A percentile compares a stretch with the other conserved stretches of the same genome.
phyloP scores from a whole-genome alignment of 2,329 filamentous ascomycete species.

The Albophoma yamanashiensis region DNA sequence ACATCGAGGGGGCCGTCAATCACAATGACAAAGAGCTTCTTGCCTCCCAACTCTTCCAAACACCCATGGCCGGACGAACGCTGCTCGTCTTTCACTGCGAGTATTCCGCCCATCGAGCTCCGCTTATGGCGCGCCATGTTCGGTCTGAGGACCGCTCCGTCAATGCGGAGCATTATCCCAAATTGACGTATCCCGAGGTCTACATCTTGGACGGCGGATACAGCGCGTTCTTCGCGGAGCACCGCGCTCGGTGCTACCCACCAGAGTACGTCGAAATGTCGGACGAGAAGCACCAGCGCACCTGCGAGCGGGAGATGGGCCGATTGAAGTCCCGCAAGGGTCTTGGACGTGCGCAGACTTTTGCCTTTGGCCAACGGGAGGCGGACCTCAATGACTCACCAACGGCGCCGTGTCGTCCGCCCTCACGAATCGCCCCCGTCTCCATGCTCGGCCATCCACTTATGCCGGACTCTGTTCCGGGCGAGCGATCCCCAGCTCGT shows the following conservation, averaged over 20 bases:
- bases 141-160: conserved; percentile 77
- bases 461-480: conserved; percentile 28
- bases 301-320: conserved; percentile 90
- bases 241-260: conserved; percentile 75
- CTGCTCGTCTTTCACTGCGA: conserved; percentile 94
- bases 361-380: conserved; percentile 76
- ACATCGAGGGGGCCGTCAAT: conserved; percentile 89
- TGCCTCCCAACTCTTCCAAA: conserved; percentile 65
- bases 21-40: conserved; percentile 93
- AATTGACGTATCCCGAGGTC: conserved; percentile 87
- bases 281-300: conserved; percentile 79
- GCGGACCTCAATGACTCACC: conserved; percentile 48
- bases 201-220: conserved; percentile 97
- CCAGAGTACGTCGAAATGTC: conserved; percentile 97
- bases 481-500: conserved; percentile 42
- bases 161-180: conserved; percentile 80
- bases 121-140: conserved; percentile 90
- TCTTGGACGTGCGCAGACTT: conserved; percentile 80
- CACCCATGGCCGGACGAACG: conserved; percentile 56
- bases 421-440: conserved; percentile 26
- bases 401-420: conserved; percentile 37
- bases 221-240: conserved; percentile 77
- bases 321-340: conserved; percentile 85
- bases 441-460: conserved; percentile 35
- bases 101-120: conserved; percentile 92